Evolutionary conservation across 2,329 filamentous ascomycete genomes (phyloP).

Genomic region (Clonostachys sp.): DNA sequence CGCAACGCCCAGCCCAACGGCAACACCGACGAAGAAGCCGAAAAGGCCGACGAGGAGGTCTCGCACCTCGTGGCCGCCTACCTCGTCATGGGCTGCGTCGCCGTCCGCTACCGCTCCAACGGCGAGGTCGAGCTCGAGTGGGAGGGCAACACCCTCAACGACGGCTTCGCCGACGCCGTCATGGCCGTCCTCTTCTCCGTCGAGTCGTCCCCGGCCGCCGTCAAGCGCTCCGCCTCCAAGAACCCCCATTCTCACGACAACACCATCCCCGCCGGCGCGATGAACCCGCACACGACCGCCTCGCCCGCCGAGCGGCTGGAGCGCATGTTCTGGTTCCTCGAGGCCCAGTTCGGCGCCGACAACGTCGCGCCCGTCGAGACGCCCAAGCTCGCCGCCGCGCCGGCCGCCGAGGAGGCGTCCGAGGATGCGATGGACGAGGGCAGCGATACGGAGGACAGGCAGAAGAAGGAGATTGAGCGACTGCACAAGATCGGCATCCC

Average conservation of each 20-base stretch:
- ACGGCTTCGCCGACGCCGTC: slow-evolving; percentile 95
- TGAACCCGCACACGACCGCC: slow-evolving; percentile 70
- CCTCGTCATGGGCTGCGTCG: slow-evolving; percentile 85
- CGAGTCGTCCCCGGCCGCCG: slow-evolving; percentile 89
- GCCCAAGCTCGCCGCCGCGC: slow-evolving; percentile 45
- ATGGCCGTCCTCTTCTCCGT: slow-evolving; percentile 89
- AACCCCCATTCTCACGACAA: slow-evolving; percentile 39
- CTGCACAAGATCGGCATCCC: slow-evolving; percentile 83
- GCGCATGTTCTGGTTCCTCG: slow-evolving; percentile 90
- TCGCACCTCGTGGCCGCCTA: slow-evolving; percentile 50
- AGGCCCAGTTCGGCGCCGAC: slow-evolving; percentile 88
- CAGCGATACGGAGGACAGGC: slow-evolving; percentile 36
- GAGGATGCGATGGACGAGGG: slow-evolving; percentile 21
- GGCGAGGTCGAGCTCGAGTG: slow-evolving; percentile 89
- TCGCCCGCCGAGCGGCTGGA: slow-evolving; percentile 73
- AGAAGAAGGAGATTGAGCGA: slow-evolving; percentile 68
- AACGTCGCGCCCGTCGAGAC: slow-evolving; percentile 72
- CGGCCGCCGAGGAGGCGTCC: slow-evolving; percentile 6
- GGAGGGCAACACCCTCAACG: slow-evolving; percentile 97
- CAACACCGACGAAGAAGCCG: slow-evolving; percentile 30
- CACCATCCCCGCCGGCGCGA: slow-evolving; percentile 14
- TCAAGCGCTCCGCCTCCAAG: slow-evolving; percentile 58
- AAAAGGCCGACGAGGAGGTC: slow-evolving; percentile 63
- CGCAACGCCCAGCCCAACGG: slow-evolving; percentile 31
- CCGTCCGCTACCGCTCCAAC: slow-evolving; percentile 69